These are phyloP conservation scores for Solioccasus polychromus DNA, from an alignment of 768 basidiomycete genomes.

Conservation along the genomic window DNA sequence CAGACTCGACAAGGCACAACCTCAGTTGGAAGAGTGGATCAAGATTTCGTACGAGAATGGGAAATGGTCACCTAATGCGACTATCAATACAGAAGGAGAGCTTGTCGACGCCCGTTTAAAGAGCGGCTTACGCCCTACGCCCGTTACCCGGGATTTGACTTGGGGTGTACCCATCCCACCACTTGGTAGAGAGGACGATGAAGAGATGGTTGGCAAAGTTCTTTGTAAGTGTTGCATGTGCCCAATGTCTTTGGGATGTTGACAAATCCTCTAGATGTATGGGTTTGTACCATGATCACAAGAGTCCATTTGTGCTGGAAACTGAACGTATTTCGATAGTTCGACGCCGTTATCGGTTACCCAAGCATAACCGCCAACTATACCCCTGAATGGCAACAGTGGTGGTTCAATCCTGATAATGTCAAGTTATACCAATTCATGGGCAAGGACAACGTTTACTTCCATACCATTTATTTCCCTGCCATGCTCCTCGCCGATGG, in stretches of 20 bases:
- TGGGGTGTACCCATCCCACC: conserved; percentile 96
- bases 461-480: conserved; percentile 96
- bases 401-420: conserved; percentile 93
- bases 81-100: conserved; percentile 84
- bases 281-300: conserved; percentile 54
- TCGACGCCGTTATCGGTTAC: conserved; percentile 96
- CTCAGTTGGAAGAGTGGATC: conserved; percentile 85
- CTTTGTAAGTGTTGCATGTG: conserved; percentile 65
- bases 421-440: conserved; percentile 97
- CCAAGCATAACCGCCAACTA: conserved; percentile 96
- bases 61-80: conserved; percentile 90
- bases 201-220: conserved; percentile 91
- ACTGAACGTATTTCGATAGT: conserved; percentile 47
- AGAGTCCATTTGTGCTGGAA: not conserved
- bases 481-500: conserved; percentile 87
- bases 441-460: conserved; percentile 99
- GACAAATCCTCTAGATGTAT: conserved; percentile 63
- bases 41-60: conserved; percentile 73
- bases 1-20: conserved; percentile 79
- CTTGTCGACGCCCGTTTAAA: conserved; percentile 88
- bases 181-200: conserved; percentile 63
- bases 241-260: conserved; percentile 4
- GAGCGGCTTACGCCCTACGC: conserved; percentile 81
- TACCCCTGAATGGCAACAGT: conserved; percentile 90
- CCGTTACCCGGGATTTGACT: conserved; percentile 88